Conservation (phyloP, 2,329 filamentous ascomycete genomes). For the Exophiala sideris region DNA sequence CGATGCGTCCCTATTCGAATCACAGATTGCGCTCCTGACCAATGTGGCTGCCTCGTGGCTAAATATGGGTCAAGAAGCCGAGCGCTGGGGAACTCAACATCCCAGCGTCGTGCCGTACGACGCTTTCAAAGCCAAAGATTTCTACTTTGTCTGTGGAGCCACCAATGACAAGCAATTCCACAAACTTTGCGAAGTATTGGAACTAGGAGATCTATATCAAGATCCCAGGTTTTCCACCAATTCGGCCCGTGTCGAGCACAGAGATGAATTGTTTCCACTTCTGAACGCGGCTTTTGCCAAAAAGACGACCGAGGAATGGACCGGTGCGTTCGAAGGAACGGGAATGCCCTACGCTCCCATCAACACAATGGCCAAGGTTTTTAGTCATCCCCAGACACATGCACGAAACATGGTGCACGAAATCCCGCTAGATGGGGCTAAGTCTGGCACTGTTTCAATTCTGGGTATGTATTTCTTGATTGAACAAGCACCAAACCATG, state of each 20-base stretch:
- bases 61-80: conserved; percentile 23
- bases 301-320: conserved; percentile 43
- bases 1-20: conserved; percentile 47
- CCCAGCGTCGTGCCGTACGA: conserved; percentile 49
- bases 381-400: conserved; percentile 44
- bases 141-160: conserved; percentile 66
- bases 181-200: conserved; percentile 60
- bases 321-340: conserved; percentile 39
- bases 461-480: conserved; percentile 24
- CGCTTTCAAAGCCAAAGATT: conserved; percentile 63
- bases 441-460: conserved; percentile 30
- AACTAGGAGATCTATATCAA: conserved; percentile 58
- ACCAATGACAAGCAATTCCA: conserved; percentile 70
- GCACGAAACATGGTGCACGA: conserved; percentile 40
- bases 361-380: conserved; percentile 45
- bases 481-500: neutral
- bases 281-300: conserved; percentile 35
- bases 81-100: conserved; percentile 47
- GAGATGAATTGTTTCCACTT: conserved; percentile 36
- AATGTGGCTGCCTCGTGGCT: conserved; percentile 19
- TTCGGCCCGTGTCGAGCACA: conserved; percentile 56
- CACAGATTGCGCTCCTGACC: conserved; percentile 22
- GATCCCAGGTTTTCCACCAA: conserved; percentile 62
- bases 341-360: conserved; percentile 48
- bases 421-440: conserved; percentile 27